phyloP scores from a whole-genome alignment of 257 asterid genomes.

The Henckelia pumila region DNA sequence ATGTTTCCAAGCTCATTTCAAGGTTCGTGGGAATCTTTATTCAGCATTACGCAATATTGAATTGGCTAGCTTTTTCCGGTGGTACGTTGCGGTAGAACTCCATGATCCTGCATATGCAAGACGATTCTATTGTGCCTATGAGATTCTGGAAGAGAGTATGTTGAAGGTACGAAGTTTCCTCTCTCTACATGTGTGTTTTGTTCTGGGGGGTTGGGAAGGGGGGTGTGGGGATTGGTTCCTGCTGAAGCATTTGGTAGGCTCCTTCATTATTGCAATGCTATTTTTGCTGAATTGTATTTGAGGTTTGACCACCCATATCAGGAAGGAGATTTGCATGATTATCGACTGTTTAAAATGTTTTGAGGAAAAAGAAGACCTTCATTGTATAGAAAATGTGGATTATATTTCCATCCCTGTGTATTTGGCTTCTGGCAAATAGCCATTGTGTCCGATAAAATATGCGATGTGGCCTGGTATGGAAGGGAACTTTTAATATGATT shows the following conservation, averaged over 20 bases:
- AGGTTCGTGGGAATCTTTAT: conserved; percentile 12
- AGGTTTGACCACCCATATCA: background rate
- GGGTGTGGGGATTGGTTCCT: background rate
- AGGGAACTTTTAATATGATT: conserved; percentile 1
- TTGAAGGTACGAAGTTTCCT: conserved; percentile 55
- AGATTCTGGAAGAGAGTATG: conserved; percentile 86
- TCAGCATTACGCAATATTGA: conserved; percentile 88
- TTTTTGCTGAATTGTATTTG: conserved; percentile 3
- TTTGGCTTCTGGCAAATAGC: conserved; percentile 13
- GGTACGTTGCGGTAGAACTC: conserved; percentile 98
- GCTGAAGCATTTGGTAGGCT: background rate
- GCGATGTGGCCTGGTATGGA: conserved; percentile 3
- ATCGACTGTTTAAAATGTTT: conserved; percentile 17
- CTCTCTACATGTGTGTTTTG: background rate
- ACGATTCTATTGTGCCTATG: conserved; percentile 87
- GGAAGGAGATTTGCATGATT: conserved; percentile 14
- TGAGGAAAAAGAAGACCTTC: background rate
- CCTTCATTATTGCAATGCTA: background rate
- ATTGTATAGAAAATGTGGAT: background rate
- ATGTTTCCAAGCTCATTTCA: conserved; percentile 18
- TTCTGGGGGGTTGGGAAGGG: background rate
- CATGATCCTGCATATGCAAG: conserved; percentile 92
- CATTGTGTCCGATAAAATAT: background rate
- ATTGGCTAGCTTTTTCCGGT: conserved; percentile 97
- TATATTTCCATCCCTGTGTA: background rate